Evolutionary conservation across 768 basidiomycete species (phyloP), one percentile per base, ranked within the genome.

Genomic region (Hypholoma sublateritium): DNA sequence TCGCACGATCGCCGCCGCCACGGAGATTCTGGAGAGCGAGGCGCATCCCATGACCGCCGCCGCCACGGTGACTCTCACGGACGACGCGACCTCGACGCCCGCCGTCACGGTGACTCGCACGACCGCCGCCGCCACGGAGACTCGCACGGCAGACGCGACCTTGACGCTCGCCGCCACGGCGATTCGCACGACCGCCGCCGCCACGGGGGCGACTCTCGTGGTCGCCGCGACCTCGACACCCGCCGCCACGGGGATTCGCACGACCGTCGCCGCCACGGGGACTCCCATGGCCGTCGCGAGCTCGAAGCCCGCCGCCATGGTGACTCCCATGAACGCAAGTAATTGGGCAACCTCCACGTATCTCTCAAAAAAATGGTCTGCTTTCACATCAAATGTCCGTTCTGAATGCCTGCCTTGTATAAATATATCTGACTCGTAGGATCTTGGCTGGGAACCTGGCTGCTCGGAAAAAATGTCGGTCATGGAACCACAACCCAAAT

Each of bases 301-400:
- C 54, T 59, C n/a, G 58, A 55, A 12, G 37, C 49, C 17, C 59
- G 59, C 59, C 50, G 55, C 13, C 59, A 60, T 25, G 59, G 59
- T 25, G 56, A 57, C 25, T 58, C 57, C 25, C 47, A 49, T 13
- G 50, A 57, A 11, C 24, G 56, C 24, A 49, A 55, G 17, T 50
- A 24, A 44, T n/a, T 52, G 32, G 21, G 5, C 41, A 8, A 6
- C 1, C 1, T 41, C 17, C 39, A 41, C 17, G 1, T 9, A 5
- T 41, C 12, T 17, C 39, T 41, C 14, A 9, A 13, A 41, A 36
- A 41, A 16, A 41, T 41, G 1, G 5, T 5, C 28, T 32, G 28
- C 9, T 32, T 32, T n/a, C n/a, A n/a, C n/a, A n/a, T n/a, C n/a
- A 32, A 32, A 5, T 32, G 9, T 32, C 28, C 28, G 28, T 9